A percentile compares a stretch with the other conserved stretches of the same genome.
These are phyloP conservation scores for Chaetomium olivaceum DNA, from an alignment of 2,329 filamentous ascomycete species.

Conservation along the genomic window DNA sequence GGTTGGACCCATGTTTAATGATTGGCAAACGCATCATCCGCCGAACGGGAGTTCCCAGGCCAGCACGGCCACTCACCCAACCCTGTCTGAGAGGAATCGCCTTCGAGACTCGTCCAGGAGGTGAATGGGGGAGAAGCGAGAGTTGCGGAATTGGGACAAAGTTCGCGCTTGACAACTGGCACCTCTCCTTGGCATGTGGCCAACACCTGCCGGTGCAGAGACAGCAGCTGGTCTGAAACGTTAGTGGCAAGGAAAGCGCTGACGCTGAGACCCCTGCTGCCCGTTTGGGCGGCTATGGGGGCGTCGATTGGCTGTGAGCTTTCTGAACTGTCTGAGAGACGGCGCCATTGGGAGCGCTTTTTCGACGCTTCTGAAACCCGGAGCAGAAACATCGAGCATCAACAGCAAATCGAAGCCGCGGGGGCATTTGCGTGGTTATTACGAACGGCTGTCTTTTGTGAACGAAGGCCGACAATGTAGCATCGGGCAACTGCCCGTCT, in stretches of 20 bases:
- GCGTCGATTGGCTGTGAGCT: constrained; percentile 24
- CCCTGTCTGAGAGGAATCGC: background rate
- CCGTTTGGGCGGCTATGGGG: constrained; percentile 20
- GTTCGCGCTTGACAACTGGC: constrained; percentile 8
- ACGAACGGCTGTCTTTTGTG: background rate
- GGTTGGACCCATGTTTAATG: background rate
- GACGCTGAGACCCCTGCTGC: constrained; percentile 18
- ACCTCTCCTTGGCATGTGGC: constrained; percentile 10
- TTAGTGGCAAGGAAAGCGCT: constrained; percentile 28
- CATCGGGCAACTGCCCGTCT: background rate
- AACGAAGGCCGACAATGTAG: background rate
- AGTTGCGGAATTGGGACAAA: constrained; percentile 7
- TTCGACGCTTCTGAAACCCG: constrained; percentile 21
- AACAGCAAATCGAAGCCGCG: constrained; percentile 1
- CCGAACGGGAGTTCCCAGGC: background rate
- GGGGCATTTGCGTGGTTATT: background rate
- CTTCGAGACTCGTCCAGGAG: constrained; percentile 1
- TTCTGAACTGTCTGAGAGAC: background rate
- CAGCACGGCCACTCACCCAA: constrained; percentile 5
- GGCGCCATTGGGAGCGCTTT: constrained; percentile 10
- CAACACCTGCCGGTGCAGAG: constrained; percentile 2
- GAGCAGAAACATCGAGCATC: background rate
- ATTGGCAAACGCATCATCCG: background rate
- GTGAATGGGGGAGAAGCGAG: background rate
- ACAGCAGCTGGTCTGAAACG: constrained; percentile 32